These are phyloP conservation scores for Coriaria nepalensis DNA, from an alignment of 306 rosid genomes.

Conservation along the genomic window DNA sequence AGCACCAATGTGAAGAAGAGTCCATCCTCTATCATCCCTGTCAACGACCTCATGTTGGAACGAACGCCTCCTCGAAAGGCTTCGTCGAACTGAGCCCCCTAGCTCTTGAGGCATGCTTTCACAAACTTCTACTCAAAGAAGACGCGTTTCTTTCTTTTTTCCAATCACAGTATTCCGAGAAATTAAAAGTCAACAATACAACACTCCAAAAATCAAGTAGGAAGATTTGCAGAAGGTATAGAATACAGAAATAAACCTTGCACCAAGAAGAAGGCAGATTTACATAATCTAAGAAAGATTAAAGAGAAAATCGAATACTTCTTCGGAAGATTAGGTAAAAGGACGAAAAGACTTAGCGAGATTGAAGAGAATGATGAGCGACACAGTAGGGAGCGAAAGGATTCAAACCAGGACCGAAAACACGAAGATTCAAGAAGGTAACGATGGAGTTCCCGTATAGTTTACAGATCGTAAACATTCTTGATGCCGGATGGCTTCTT, in stretches of 20 bases:
- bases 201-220: not conserved
- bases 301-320: not conserved
- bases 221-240: too few species aligned
- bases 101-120: conserved; percentile 29
- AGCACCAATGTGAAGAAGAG: conserved; percentile 59
- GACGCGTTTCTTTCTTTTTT: not conserved
- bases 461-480: conserved; percentile 29
- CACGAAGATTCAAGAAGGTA: conserved; percentile 59
- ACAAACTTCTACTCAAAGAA: not conserved
- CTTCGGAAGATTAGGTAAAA: not conserved
- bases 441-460: conserved; percentile 20
- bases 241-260: conserved; percentile 1
- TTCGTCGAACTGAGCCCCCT: conserved; percentile 21
- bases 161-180: conserved; percentile 1
- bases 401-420: conserved; percentile 95
- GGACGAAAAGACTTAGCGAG: conserved; percentile 47
- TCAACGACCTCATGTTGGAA: conserved; percentile 30
- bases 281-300: conserved; percentile 22
- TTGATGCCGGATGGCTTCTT: conserved; percentile 5
- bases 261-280: conserved; percentile 10
- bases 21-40: conserved; percentile 89
- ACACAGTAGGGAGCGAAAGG: conserved; percentile 76
- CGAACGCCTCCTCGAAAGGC: conserved; percentile 49
- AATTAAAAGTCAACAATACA: conserved; percentile 7
- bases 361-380: conserved; percentile 41